These are phyloP conservation scores for Schizochytrium sp. DNA, from an alignment of 108 stramenopile genomes.

Conservation along the genomic window DNA sequence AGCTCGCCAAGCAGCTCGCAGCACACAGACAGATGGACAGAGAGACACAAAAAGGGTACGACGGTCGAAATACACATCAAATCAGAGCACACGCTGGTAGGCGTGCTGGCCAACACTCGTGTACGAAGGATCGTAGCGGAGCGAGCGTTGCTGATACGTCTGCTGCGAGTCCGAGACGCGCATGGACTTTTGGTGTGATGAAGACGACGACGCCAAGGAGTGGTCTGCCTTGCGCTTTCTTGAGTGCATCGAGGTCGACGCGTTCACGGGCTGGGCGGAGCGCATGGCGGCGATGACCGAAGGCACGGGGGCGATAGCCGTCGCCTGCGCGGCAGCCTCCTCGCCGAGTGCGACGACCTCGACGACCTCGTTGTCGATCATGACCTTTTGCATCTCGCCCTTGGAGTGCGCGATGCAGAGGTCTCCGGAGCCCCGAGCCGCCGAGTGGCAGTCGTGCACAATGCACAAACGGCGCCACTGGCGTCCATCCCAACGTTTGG, in stretches of 20 bases:
- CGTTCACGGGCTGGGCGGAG: background rate
- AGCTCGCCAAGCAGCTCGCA: no score
- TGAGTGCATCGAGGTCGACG: no score
- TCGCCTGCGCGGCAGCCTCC: background rate
- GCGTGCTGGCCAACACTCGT: no score
- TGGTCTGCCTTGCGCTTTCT: background rate
- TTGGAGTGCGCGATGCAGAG: background rate
- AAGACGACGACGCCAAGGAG: background rate
- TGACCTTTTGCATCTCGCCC: background rate
- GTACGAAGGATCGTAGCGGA: no score
- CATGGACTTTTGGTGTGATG: background rate
- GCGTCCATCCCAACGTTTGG: background rate
- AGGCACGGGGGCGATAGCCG: background rate
- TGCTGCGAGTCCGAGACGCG: no score
- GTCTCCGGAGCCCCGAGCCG: background rate
- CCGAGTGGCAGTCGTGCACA: constrained; percentile 14
- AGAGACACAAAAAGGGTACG: no score
- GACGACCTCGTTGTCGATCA: background rate
- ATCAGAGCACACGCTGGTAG: no score
- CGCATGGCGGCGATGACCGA: background rate
- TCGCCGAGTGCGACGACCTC: background rate
- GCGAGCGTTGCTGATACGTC: no score
- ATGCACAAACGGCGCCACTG: background rate
- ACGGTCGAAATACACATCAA: no score
- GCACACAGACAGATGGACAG: no score